Evolutionary conservation across 148 eudicot species (phyloP).

Genomic region (Spergularia bocconei): DNA sequence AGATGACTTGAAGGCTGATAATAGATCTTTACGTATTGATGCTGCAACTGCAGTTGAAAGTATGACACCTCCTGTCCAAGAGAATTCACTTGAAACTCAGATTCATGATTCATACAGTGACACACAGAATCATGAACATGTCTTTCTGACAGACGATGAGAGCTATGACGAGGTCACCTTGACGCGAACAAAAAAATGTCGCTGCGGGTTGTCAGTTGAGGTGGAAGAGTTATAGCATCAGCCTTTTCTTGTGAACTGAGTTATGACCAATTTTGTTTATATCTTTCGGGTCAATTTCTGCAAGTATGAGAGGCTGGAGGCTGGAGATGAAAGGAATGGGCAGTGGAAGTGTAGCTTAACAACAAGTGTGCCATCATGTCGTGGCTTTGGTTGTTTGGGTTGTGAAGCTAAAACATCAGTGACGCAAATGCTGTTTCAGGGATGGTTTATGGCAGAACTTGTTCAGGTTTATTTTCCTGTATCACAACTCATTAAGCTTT

Average conservation of each 20-base stretch:
- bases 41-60: conserved; percentile 17
- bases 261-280: background rate
- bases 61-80: conserved; percentile 15
- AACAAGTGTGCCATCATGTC: no score
- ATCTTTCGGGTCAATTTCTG: background rate
- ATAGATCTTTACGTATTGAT: conserved; percentile 18
- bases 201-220: conserved; percentile 73
- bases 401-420: no score
- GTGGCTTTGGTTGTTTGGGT: background rate
- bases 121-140: conserved; percentile 63
- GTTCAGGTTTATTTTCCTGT: no score
- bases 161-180: conserved; percentile 43
- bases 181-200: conserved; percentile 54
- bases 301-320: background rate
- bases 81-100: conserved; percentile 21
- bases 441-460: no score
- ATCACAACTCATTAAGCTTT: no score
- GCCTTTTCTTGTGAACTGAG: background rate
- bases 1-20: conserved; percentile 24
- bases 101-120: conserved; percentile 16
- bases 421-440: no score
- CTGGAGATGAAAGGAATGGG: background rate
- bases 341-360: no score
- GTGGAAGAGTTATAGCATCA: conserved; percentile 65
- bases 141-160: conserved; percentile 51